These are phyloP conservation scores for Scutellaria baicalensis DNA, from an alignment of 257 asterid genomes.

Conservation along the genomic window DNA sequence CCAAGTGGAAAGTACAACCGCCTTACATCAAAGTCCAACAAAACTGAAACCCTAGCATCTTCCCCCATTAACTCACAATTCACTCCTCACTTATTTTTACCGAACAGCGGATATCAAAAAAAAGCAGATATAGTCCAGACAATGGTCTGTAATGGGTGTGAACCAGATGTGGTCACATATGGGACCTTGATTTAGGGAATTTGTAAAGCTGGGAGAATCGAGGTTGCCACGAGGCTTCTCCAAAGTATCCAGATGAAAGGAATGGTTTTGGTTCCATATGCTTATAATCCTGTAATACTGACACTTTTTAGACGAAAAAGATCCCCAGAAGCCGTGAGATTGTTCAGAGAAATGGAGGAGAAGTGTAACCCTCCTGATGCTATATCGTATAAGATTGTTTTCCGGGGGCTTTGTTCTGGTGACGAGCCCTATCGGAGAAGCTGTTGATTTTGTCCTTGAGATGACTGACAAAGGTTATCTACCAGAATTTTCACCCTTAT, in stretches of 20 bases:
- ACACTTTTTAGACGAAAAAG: conserved; percentile 60
- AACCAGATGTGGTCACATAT: conserved; percentile 76
- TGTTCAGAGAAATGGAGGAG: conserved; percentile 91
- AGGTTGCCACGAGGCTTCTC: conserved; percentile 66
- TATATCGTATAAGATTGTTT: conserved; percentile 55
- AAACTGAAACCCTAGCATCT: too few relatives aligned
- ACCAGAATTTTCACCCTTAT: conserved; percentile 65
- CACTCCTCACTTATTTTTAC: conserved; percentile 73
- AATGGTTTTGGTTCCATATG: conserved; percentile 61
- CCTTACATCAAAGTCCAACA: too few relatives aligned
- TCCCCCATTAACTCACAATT: conserved; percentile 67
- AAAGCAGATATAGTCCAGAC: conserved; percentile 75
- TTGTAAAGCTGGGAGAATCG: conserved; percentile 68
- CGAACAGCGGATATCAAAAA: conserved; percentile 69
- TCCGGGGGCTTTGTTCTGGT: conserved; percentile 78
- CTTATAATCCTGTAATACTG: conserved; percentile 78
- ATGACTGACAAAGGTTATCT: conserved; percentile 63
- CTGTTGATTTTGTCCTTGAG: conserved; percentile 76
- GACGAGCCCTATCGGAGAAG: conserved; percentile 87
- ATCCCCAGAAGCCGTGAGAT: conserved; percentile 58
- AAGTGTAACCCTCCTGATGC: conserved; percentile 76
- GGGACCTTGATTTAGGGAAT: conserved; percentile 83
- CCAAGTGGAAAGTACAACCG: too few relatives aligned
- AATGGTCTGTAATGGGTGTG: conserved; percentile 74
- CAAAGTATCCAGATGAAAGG: conserved; percentile 84